A percentile compares a stretch with the other conserved stretches of the same genome.
Evolutionary conservation across 495 filamentous ascomycete species (phyloP).

Genomic region (Penicillium coffeae): DNA sequence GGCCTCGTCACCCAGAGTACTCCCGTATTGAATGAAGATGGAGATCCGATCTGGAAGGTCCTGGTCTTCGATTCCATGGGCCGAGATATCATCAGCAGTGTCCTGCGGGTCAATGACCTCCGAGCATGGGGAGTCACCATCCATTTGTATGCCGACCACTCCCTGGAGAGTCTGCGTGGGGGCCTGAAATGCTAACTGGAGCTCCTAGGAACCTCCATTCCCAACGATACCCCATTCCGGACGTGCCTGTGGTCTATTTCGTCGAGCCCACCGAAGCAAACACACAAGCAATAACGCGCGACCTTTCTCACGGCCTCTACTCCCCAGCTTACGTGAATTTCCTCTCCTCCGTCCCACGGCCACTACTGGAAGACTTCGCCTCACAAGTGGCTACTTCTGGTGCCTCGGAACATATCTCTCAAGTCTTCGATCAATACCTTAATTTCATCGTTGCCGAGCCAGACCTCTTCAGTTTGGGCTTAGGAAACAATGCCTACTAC

Average conservation of each 20-base stretch:
- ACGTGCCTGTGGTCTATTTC: conserved; percentile 94
- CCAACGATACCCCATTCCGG: conserved; percentile 83
- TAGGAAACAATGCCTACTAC: conserved; percentile 88
- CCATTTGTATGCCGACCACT: conserved; percentile 63
- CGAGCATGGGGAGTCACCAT: conserved; percentile 93
- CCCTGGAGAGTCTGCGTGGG: not conserved
- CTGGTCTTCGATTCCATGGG: conserved; percentile 67
- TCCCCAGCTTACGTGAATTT: conserved; percentile 97
- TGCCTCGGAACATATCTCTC: conserved; percentile 82
- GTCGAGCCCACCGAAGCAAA: conserved; percentile 84
- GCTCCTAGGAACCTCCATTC: conserved; percentile 71
- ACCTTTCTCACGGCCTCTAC: conserved; percentile 84
- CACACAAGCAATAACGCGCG: conserved; percentile 75
- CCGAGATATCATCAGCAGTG: conserved; percentile 84
- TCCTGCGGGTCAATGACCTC: conserved; percentile 88
- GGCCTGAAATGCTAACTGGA: conserved; percentile 7
- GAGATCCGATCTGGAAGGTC: conserved; percentile 76
- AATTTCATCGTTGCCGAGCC: conserved; percentile 97
- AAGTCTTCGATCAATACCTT: conserved; percentile 95
- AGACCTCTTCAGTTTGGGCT: conserved; percentile 88
- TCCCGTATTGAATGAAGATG: conserved; percentile 81
- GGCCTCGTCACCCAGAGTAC: conserved; percentile 63
- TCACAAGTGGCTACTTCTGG: conserved; percentile 76
- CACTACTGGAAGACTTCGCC: conserved; percentile 93
- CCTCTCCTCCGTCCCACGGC: conserved; percentile 86